phyloP scores from a whole-genome alignment of 208 protist species.

The Endotrypanum monterogeii region DNA sequence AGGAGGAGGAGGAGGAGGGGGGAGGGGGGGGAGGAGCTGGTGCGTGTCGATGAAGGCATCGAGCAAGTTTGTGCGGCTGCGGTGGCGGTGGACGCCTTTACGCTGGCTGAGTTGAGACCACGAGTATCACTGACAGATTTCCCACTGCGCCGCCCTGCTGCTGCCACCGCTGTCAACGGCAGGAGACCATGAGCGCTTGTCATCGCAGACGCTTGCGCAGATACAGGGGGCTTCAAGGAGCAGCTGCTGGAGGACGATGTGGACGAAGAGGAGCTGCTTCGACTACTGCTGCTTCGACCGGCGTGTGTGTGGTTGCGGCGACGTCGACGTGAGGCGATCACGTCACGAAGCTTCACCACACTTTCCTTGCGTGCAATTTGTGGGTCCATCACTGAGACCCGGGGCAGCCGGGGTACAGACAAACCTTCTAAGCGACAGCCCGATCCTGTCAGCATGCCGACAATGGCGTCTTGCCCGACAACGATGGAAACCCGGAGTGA shows the following conservation, averaged over 20 bases:
- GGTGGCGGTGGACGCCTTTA: not conserved
- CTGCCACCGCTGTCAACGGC: not conserved
- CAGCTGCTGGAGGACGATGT: constrained; percentile 19
- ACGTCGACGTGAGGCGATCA: constrained; percentile 51
- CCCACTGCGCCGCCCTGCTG: not conserved
- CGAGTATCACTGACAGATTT: not conserved
- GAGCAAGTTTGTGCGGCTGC: no score
- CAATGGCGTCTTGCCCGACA: constrained; percentile 67
- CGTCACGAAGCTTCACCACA: constrained; percentile 65
- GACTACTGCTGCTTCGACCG: constrained; percentile 26
- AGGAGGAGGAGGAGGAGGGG: not conserved
- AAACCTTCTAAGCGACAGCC: constrained; percentile 75
- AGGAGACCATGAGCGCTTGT: not conserved
- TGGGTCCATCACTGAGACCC: constrained; percentile 68
- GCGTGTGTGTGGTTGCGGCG: constrained; percentile 10
- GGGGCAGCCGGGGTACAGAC: constrained; percentile 61
- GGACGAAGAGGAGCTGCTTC: constrained; percentile 34
- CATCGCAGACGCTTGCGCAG: not conserved
- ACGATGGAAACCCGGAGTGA: constrained; percentile 75
- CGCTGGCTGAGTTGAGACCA: not conserved
- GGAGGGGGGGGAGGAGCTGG: not conserved
- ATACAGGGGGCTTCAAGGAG: not conserved
- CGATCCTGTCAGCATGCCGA: constrained; percentile 81
- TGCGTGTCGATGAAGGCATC: not conserved
- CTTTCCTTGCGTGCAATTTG: constrained; percentile 56